These are phyloP conservation scores for Hypoxylon sp. DNA, from an alignment of 2,329 filamentous ascomycete species.

Conservation along the genomic window DNA sequence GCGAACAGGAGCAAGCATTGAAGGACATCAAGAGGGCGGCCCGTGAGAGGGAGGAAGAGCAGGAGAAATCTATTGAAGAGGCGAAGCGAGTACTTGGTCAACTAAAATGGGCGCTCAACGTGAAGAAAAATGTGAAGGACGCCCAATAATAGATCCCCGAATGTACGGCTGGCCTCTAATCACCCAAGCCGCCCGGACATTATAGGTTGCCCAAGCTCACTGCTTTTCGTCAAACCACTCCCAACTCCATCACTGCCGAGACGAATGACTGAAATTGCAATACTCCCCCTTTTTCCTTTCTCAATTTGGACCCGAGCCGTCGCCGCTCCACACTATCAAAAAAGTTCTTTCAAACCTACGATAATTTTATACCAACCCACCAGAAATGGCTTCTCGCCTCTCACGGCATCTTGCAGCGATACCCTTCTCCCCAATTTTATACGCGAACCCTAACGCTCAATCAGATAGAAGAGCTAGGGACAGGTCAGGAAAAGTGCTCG, in stretches of 20 bases:
- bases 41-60: constrained; percentile 71
- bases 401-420: constrained; percentile 14
- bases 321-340: neutral
- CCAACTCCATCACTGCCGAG: constrained; percentile 1
- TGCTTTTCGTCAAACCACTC: constrained; percentile 1
- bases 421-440: constrained; percentile 25
- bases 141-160: constrained; percentile 60
- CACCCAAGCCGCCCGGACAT: neutral
- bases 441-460: constrained; percentile 23
- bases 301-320: constrained; percentile 2
- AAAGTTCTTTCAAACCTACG: neutral
- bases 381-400: constrained; percentile 1
- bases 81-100: constrained; percentile 74
- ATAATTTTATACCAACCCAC: constrained; percentile 6
- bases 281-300: constrained; percentile 9
- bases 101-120: constrained; percentile 80
- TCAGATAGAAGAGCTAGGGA: constrained; percentile 24
- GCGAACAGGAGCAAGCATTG: constrained; percentile 73
- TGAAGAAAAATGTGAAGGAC: constrained; percentile 73
- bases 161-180: neutral
- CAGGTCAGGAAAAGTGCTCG: constrained; percentile 32
- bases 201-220: neutral
- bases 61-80: constrained; percentile 71
- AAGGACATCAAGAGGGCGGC: constrained; percentile 72
- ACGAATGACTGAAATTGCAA: constrained; percentile 21